A percentile compares a stretch with the other conserved stretches of the same genome.
Conservation (phyloP, 164 flowering plant species). For the Macadamia integrifolia region DNA sequence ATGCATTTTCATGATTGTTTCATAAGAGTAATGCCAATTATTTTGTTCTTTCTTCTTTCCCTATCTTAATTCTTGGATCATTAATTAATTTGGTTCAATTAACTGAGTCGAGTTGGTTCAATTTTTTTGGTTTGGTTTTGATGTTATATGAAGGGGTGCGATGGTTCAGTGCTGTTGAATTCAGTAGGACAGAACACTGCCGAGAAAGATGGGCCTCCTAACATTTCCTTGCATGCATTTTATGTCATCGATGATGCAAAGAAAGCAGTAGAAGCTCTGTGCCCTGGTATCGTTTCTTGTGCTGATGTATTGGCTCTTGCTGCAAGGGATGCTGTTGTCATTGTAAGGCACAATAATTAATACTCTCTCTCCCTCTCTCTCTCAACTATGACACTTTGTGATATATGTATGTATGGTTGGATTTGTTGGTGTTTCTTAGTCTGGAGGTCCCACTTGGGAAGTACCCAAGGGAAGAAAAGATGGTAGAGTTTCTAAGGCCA, state of each 20-base stretch:
- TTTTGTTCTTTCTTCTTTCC: conserved; percentile 1
- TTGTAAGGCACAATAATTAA: conserved; percentile 31
- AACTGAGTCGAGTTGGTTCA: too few relatives aligned
- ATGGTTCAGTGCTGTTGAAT: conserved; percentile 64
- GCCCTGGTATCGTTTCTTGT: conserved; percentile 93
- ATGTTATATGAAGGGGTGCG: conserved; percentile 49
- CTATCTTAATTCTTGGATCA: neutral
- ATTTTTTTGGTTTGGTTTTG: neutral
- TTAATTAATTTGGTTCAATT: neutral
- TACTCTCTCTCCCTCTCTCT: too few relatives aligned
- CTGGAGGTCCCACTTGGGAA: conserved; percentile 85
- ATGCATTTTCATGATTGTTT: conserved; percentile 96
- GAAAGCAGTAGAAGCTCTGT: conserved; percentile 48
- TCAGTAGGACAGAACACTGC: conserved; percentile 48
- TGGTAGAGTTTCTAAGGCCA: conserved; percentile 75
- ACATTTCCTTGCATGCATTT: conserved; percentile 74
- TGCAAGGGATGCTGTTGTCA: conserved; percentile 71
- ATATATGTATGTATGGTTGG: conserved; percentile 2
- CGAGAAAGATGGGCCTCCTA: conserved; percentile 83
- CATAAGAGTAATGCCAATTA: conserved; percentile 41
- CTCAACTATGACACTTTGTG: too few relatives aligned
- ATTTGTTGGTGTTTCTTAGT: conserved; percentile 21
- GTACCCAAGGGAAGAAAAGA: conserved; percentile 89
- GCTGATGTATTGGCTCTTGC: conserved; percentile 85
- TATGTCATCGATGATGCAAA: conserved; percentile 75